phyloP scores from a whole-genome alignment of 352 stramenopile genomes.

The Globisporangium uncinulatum region DNA sequence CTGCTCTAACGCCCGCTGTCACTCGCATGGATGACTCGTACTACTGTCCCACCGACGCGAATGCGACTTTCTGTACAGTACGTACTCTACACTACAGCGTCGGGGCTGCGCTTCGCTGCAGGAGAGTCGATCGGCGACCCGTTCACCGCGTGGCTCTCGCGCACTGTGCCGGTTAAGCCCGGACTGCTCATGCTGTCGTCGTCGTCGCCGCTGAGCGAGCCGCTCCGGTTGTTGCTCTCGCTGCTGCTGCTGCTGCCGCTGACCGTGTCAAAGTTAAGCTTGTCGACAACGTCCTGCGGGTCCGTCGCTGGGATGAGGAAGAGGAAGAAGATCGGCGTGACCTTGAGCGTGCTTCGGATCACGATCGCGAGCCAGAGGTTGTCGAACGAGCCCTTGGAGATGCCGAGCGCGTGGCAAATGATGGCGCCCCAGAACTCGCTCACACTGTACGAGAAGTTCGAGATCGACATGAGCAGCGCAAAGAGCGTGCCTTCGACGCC shows the following conservation, averaged over 20 bases:
- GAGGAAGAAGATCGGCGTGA: constrained; percentile 89
- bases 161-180: constrained; percentile 26
- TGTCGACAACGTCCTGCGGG: constrained; percentile 69
- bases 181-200: constrained; percentile 21
- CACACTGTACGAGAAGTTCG: constrained; percentile 92
- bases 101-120: constrained; percentile 3
- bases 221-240: constrained; percentile 12
- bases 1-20: too few relatives aligned
- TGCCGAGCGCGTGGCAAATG: constrained; percentile 85
- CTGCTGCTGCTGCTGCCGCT: constrained; percentile 14
- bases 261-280: constrained; percentile 46
- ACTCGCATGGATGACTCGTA: too few relatives aligned
- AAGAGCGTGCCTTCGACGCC: constrained; percentile 96
- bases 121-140: constrained; percentile 18
- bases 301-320: constrained; percentile 76
- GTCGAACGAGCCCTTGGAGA: constrained; percentile 90
- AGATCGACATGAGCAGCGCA: constrained; percentile 96
- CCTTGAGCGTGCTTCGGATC: constrained; percentile 87
- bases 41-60: too few relatives aligned
- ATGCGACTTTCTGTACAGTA: too few relatives aligned
- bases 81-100: constrained; percentile 8
- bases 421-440: constrained; percentile 91
- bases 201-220: constrained; percentile 18
- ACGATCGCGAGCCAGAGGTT: constrained; percentile 90
- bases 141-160: constrained; percentile 37